phyloP scores from a whole-genome alignment of 495 filamentous ascomycete species.

The Neurospora intermedia region DNA sequence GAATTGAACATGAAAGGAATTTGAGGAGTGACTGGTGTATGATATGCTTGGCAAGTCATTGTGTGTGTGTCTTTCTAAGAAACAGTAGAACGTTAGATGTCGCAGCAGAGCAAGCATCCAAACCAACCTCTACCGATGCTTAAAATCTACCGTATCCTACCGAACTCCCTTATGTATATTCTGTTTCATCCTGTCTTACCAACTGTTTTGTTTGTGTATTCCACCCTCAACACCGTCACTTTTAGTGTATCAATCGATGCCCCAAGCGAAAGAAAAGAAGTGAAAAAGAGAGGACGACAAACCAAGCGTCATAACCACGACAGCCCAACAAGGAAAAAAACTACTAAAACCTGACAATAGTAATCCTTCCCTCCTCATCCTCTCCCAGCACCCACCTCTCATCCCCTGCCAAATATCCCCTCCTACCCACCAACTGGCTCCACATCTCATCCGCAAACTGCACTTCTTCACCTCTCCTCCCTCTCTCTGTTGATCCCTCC shows the following conservation, averaged over 20 bases:
- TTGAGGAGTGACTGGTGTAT: background rate
- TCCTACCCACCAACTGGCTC: conserved; percentile 39
- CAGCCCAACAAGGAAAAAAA: background rate
- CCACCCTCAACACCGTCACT: background rate
- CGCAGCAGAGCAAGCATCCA: background rate
- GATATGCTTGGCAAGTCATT: background rate
- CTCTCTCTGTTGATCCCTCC: conserved; percentile 9
- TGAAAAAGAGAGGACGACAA: background rate
- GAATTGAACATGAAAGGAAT: no score
- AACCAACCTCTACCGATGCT: background rate
- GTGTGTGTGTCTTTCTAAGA: background rate
- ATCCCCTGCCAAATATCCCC: conserved; percentile 49
- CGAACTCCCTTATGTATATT: background rate
- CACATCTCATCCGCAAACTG: conserved; percentile 36
- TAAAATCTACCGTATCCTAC: background rate
- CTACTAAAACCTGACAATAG: conserved; percentile 42
- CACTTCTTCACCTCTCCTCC: conserved; percentile 19
- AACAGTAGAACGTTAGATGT: background rate
- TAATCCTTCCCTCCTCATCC: conserved; percentile 40
- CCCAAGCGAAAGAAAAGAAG: background rate
- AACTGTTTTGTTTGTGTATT: background rate
- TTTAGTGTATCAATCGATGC: background rate
- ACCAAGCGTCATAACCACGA: background rate
- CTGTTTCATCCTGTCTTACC: background rate
- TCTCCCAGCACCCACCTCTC: conserved; percentile 56